Conservation (phyloP, 2,329 filamentous ascomycete species). For the Aspergillus uvarum region DNA sequence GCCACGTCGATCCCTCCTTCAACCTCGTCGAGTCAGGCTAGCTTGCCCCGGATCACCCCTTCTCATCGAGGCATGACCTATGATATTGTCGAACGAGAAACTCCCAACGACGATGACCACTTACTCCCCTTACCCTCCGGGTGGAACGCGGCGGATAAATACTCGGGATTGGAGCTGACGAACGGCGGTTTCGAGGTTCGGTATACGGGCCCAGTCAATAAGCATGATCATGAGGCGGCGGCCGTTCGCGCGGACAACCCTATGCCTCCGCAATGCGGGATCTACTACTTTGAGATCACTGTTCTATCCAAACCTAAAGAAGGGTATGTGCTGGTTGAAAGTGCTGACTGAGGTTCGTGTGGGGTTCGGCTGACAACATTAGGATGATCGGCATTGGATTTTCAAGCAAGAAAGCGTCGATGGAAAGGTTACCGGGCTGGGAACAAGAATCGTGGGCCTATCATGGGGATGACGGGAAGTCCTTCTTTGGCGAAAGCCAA, state of each 20-base stretch:
- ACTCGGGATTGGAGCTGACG: constrained; percentile 69
- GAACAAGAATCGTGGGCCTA: constrained; percentile 66
- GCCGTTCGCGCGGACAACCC: constrained; percentile 78
- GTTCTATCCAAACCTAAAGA: constrained; percentile 67
- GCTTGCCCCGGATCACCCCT: constrained; percentile 59
- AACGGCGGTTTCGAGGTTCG: constrained; percentile 71
- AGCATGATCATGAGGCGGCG: constrained; percentile 71
- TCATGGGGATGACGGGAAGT: constrained; percentile 65
- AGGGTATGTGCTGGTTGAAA: constrained; percentile 49
- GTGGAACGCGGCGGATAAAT: constrained; percentile 81
- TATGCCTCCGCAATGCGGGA: constrained; percentile 85
- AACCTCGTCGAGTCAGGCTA: constrained; percentile 58
- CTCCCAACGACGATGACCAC: constrained; percentile 59
- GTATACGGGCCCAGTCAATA: constrained; percentile 57
- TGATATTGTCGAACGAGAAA: constrained; percentile 77
- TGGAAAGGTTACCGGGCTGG: constrained; percentile 65
- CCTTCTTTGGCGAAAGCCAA: constrained; percentile 59
- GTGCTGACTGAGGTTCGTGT: neutral
- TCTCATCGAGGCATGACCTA: constrained; percentile 76
- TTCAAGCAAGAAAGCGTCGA: constrained; percentile 57
- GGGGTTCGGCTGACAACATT: constrained; percentile 10
- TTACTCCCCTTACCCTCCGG: constrained; percentile 71
- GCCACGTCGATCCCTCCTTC: constrained; percentile 47
- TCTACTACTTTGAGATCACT: constrained; percentile 87
- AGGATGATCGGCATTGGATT: constrained; percentile 58